Base-by-base conservation (phyloP, 257 asterid species). In the Scutellaria barbata region DNA sequence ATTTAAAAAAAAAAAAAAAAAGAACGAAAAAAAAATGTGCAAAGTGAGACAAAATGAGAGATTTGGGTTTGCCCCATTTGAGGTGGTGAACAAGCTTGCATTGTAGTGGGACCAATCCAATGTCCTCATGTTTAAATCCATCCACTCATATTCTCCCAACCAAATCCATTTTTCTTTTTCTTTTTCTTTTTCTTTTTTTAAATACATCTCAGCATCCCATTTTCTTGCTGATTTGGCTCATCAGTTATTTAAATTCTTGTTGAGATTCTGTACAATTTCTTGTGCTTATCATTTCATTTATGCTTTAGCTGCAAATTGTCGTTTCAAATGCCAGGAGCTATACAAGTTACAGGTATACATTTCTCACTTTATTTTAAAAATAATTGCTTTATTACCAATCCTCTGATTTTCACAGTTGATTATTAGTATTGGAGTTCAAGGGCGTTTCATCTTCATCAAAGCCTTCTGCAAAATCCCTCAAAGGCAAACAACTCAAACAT, bases 281-380 rank as follows among this genome's bases (percentile, higher is more conserved):
- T 39, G 59, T 71, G 39, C 60, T 13, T 5, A 63, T 43, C 37
- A 16, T 30, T 52, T 37, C 25, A 33, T 20, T 67, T 50, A 11
- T 14, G 11, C 46, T 14, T 33, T 25, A 22, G 50, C 25, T 77
- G 14, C 71, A 10, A 53, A 10, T 4, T 53, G 45, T 56, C 66
- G 43, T 70, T 67, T 74, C 77, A 78, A 81, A 94, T 91, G 98
- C 98, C 97, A 72, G 97, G 98, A 89, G 84, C 88, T 25, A 76
- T 94, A 75, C 95, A 91, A 79, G 95, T 89, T 76, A 84, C 97
- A 80, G 97, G 98, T 91, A 80, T 13, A 30, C 35, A 30, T 14
- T 4, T 45, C 40, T 64, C 39, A 52, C 75, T 13, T 60, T 41
- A 45, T 43, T 66, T 77, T 25, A 59, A 11, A 62, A 35, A n/a